Evolutionary conservation across 2,329 filamentous ascomycete species (phyloP), one percentile per base, ranked within the genome.

Genomic region (Fusarium staphyleae): DNA sequence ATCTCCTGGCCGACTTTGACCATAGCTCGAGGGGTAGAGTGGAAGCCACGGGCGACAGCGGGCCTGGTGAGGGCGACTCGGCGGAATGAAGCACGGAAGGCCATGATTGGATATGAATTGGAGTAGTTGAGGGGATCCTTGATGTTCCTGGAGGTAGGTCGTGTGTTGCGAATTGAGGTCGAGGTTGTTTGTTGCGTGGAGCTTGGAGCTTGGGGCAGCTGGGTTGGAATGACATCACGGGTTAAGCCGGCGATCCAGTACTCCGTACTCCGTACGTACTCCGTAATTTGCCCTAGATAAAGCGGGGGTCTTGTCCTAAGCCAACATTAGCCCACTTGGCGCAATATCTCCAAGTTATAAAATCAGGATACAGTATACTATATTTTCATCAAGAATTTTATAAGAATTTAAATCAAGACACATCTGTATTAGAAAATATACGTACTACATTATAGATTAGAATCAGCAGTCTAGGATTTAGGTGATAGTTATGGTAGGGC

Each of bases 1-100:
- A 98, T 80, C 63, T 81, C 77, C 73, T 97, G 92, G 69, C 93
- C 93, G 55, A 86, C 86, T 67, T 89, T 83, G 71, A 98, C 89
- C 62, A 84, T 78, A 35, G 79, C 78, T 40, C 80, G 80, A 39
- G 82, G 75, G 29, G 87, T 85, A 59, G 80, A 78, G 77, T 91
- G 88, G 79, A 93, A 93, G 65, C 66, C 66, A 54, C 76, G 74
- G 18, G 62, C 48, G 16, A 61, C 35, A 29, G 68, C 52, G 45
- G 74, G 68, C 35, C 69, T 68, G 37, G 69, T 63, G 48, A 70
- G 61, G 32, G 68, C 68, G 37, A 68, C 57, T 32, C 70, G 73
- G 48, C 74, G 70, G 37, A 74, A 52, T 34, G 72, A 66, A 43
- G 65, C 54, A 47, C 74, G 74, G 68, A 75, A 73, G 29, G 74